Evolutionary conservation across 202 grass and related monocot genomes (phyloP), one percentile per base, ranked within the genome.

Genomic region (Thinopyrum obtusiflorum): DNA sequence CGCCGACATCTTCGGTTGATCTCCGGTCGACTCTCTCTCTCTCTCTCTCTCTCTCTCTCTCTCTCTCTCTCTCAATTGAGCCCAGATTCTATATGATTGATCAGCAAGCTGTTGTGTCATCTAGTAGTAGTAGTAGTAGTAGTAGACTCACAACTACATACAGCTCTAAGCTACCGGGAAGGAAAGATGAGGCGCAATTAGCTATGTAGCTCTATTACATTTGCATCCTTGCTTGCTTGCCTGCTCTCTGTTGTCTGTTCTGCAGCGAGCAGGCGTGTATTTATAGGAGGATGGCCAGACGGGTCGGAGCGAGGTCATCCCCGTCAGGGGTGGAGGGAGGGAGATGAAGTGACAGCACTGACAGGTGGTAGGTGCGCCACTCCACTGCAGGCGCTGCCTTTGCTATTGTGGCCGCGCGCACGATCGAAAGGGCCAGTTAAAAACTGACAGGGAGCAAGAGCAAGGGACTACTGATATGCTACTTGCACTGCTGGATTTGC

Each of bases 271-370:
- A n/a, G 15, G 29, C 1, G 14, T 8, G 81, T 87, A 90, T 90
- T 84, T 90, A 90, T 90, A 90, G 81, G 63, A 32, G 89, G 80
- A 44, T 80, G n/a, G 20, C 13, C 57, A 12, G 29, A 14, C 15
- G 36, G 6, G 61, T 12, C 77, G 60, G 31, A 32, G 31, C 31
- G 31, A 32, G 31, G 31, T 32, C 31, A 32, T 60, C 37, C 37
- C 9, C 37, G 37, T 36, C 35, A 39, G 37, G 23, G 17, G 3
- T 6, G 37, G 80, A 44, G 11, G 33, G 37, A 40, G 13, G 66
- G 76, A 62, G 67, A 80, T 31, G 79, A 84, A 27, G 3, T 4
- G 82, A 83, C 31, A 32, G 31, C 31, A 32, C 31, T 32, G 31
- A 32, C 69, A 75, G 70, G 69, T 36, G 82, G 70, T 84, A 51